phyloP scores from a whole-genome alignment of 805 yeast species.

The Sugiyamaella qingdaonensis region DNA sequence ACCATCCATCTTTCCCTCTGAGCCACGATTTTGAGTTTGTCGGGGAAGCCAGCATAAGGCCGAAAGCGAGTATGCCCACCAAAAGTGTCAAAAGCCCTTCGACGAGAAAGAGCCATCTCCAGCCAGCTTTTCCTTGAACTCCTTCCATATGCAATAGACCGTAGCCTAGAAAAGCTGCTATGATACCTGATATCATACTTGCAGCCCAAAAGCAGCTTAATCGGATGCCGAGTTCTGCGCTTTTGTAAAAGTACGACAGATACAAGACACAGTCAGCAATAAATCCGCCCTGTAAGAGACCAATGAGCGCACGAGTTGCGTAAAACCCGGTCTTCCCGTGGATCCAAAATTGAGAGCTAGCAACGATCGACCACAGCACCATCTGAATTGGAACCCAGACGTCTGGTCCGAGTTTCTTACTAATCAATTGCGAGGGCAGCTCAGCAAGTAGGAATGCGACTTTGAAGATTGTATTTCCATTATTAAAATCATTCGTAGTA shows the following conservation, averaged over 20 bases:
- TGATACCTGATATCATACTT: constrained; percentile 41
- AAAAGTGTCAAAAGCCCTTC: constrained; percentile 52
- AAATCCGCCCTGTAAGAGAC: constrained; percentile 58
- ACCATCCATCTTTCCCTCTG: constrained; percentile 48
- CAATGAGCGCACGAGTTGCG: constrained; percentile 49
- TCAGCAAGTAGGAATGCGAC: constrained; percentile 54
- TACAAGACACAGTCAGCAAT: constrained; percentile 57
- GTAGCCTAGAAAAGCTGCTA: constrained; percentile 43
- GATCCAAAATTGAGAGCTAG: constrained; percentile 46
- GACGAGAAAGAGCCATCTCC: constrained; percentile 60
- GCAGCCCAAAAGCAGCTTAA: constrained; percentile 54
- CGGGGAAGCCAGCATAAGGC: constrained; percentile 49
- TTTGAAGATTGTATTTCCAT: constrained; percentile 51
- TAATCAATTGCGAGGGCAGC: constrained; percentile 60
- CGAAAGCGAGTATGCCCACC: constrained; percentile 44
- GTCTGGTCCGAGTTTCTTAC: constrained; percentile 62
- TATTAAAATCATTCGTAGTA: constrained; percentile 51
- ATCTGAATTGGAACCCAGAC: constrained; percentile 58
- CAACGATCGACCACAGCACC: constrained; percentile 50
- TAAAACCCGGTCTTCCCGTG: constrained; percentile 41
- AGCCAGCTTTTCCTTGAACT: constrained; percentile 42
- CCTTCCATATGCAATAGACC: constrained; percentile 51
- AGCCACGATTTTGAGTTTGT: constrained; percentile 44
- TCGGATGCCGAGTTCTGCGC: constrained; percentile 52
- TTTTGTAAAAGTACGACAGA: constrained; percentile 58